Conservation (phyloP, 2,329 filamentous ascomycete genomes). For the Dothideomycetes sp. region DNA sequence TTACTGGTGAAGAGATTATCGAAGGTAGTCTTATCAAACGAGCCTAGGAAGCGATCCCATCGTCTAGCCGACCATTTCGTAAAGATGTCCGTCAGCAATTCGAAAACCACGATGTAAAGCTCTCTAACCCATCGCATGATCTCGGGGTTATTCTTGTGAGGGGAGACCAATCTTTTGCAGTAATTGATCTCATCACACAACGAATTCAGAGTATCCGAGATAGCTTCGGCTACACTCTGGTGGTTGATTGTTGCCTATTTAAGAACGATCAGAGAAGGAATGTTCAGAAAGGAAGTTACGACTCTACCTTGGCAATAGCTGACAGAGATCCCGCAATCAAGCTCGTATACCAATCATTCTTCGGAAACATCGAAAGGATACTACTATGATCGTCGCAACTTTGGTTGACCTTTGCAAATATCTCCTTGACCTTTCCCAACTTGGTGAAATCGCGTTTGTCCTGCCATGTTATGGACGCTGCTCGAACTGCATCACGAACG, state of each 20-base stretch:
- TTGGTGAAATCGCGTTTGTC: not conserved
- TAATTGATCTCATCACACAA: not conserved
- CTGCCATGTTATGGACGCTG: not conserved
- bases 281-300: not conserved
- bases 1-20: not conserved
- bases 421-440: not conserved
- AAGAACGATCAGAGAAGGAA: not conserved
- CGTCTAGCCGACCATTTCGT: not conserved
- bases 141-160: not conserved
- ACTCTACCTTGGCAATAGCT: not conserved
- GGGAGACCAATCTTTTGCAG: not conserved
- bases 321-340: not conserved
- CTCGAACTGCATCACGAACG: not conserved
- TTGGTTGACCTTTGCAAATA: not conserved
- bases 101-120: not conserved
- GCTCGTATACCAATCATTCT: not conserved
- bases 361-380: not conserved
- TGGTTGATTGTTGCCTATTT: not conserved
- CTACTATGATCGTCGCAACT: not conserved
- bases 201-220: not conserved
- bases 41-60: not conserved
- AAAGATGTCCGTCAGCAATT: not conserved
- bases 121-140: not conserved
- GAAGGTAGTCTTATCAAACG: slow-evolving; percentile 2
- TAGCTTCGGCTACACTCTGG: not conserved